Evolutionary conservation across 805 yeast species (phyloP), one percentile per base, ranked within the genome.

Genomic region (Nakazawaea populi): DNA sequence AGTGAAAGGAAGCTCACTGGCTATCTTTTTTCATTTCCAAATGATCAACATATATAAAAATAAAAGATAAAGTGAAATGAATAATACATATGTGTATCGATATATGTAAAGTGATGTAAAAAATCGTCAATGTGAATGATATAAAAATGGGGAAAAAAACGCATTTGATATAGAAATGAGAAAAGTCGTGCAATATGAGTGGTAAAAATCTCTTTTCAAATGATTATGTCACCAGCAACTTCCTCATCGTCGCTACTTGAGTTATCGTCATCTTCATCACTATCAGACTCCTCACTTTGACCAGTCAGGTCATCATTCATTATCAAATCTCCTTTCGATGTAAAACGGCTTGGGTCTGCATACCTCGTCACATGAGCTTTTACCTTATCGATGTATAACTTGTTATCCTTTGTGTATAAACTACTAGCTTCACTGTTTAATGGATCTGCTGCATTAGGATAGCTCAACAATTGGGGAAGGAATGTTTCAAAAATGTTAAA

Each of bases 391-490:
- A 78, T 80, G 63, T 92, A 92, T 47, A 75, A 69, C 29, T 74
- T 70, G 54, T 81, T 83, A 59, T 89, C 89, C 51, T 83, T 77
- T 55, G 84, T 73, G 72, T 87, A 82, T 50, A 92, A 68, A 12
- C 85, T 81, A 5, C 96, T 88, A 0, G 98, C 98, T 53, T 87
- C 94, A 9, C 90, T 83, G 61, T 92, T 92, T 55, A 92, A 75
- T 1, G 99, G 99, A 65, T 92, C 99, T 11, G 92, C 74, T 1
- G 98, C 92, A 62, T 92, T 92, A 18, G 98, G 97, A 62, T 92
- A 94, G 50, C 91, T 79, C 55, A 92, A 72, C 52, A 92, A 71
- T 60, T 95, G 98, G 6, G 99, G 99, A 53, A 92, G 71, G 70
- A 92, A 94, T 63, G 89, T 85, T 61, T 92, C 98, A 64, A 94